A percentile compares a stretch with the other conserved stretches of the same genome.
Conservation (phyloP, 2,329 filamentous ascomycete genomes). For the Alternaria triticina region DNA sequence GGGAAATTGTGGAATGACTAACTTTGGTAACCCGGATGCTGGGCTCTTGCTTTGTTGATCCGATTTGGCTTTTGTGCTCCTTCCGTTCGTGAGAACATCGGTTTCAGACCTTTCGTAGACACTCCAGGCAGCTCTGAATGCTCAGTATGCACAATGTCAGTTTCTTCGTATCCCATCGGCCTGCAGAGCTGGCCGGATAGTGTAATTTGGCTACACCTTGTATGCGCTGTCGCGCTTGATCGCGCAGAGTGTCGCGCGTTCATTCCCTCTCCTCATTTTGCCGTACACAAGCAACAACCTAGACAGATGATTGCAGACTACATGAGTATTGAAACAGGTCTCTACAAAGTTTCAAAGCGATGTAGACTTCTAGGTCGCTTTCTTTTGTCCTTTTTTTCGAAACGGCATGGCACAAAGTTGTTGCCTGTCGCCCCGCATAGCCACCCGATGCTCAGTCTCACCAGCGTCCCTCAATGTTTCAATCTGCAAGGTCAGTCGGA, state of each 20-base stretch:
- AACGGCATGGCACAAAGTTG: not conserved
- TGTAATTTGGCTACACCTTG: too few relatives aligned
- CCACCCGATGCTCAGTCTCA: not conserved
- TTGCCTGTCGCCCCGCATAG: not conserved
- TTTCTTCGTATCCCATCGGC: not conserved
- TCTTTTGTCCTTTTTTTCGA: too few relatives aligned
- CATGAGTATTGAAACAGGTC: too few relatives aligned
- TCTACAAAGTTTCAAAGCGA: too few relatives aligned
- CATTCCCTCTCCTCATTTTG: not conserved
- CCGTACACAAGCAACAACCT: too few relatives aligned
- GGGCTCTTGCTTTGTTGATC: constrained; percentile 1
- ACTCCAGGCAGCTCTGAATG: too few relatives aligned
- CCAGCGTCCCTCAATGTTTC: too few relatives aligned
- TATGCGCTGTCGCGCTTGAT: not conserved
- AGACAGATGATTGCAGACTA: too few relatives aligned
- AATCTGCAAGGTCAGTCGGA: too few relatives aligned
- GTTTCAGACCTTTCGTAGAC: too few relatives aligned
- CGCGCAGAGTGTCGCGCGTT: not conserved
- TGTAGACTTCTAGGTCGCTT: too few relatives aligned
- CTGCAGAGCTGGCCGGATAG: too few relatives aligned
- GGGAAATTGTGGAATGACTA: constrained; percentile 41
- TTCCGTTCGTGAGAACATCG: not conserved
- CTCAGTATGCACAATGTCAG: not conserved
- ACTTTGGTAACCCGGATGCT: constrained; percentile 7
- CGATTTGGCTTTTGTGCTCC: not conserved